These are phyloP conservation scores for Mortierella sp. DNA, from an alignment of 371 early-diverging fungal genomes.

Conservation along the genomic window DNA sequence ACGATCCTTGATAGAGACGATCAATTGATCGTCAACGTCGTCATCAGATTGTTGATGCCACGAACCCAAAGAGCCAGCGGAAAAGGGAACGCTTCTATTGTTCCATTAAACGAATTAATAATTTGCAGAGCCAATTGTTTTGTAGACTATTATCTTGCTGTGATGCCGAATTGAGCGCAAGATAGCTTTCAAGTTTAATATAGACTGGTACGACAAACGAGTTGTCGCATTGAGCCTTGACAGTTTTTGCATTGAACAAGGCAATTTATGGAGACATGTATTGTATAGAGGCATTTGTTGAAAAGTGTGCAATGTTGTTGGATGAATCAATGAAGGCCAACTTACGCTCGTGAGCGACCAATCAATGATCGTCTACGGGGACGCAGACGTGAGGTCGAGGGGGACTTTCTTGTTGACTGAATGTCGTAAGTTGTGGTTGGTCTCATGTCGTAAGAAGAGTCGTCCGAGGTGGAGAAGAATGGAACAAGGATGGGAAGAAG, in stretches of 20 bases:
- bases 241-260: not conserved
- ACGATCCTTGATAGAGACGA: constrained; percentile 36
- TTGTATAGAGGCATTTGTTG: not conserved
- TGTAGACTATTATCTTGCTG: too few species aligned
- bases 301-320: not conserved
- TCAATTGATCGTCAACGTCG: constrained; percentile 35
- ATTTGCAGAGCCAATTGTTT: not conserved
- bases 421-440: constrained; percentile 32
- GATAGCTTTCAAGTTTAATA: not conserved
- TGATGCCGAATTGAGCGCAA: too few species aligned
- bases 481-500: constrained; percentile 1
- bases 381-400: constrained; percentile 25
- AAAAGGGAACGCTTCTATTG: constrained; percentile 31
- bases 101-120: not conserved
- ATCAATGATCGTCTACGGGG: constrained; percentile 46
- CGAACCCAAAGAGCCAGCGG: constrained; percentile 43
- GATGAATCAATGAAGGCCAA: not conserved
- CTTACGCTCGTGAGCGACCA: constrained; percentile 51
- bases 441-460: constrained; percentile 23
- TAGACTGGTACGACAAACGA: constrained; percentile 1
- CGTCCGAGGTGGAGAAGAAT: not conserved
- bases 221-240: not conserved
- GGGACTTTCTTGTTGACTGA: constrained; percentile 26
- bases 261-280: not conserved
- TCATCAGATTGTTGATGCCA: constrained; percentile 32